Base-by-base conservation (phyloP, 805 yeast species). In the Teunomyces gatunensis region DNA sequence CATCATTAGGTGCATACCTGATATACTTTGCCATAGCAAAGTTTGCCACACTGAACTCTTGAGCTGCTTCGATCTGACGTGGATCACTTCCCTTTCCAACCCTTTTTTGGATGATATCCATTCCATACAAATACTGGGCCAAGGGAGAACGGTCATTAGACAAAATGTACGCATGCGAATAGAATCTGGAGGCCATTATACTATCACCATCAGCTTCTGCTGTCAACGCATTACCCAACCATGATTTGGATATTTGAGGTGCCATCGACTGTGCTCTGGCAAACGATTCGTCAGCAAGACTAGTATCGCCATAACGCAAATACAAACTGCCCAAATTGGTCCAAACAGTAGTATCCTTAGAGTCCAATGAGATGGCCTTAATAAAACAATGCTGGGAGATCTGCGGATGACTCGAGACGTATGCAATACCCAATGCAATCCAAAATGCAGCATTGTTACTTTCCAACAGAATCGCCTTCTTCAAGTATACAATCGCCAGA, bases 321-420 rank as follows among this genome's bases (percentile, higher is more conserved):
- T 87, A 91, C 30, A 94, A 69, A 5, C 87, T 78, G 0, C 96
- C 97, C 48, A 94, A 69, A 55, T 89, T 88, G 12, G 84, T 77
- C 97, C 97, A 94, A 4, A 84, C 77, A 13, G 69, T 68, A 3
- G 85, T 79, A 47, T 87, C 87, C 45, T 80, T 79, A 5, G 87
- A 79, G 42, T 87, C 84, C 34, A 90, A 65, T 0, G 87, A 75
- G 2, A 84, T 68, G 0, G 97, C 91, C 52, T 88, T 85, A 56
- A 94, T 87, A 57, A 87, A 89, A 63, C 97, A 89, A 67, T 94
- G 99, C 65, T 94, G 99, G 0, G 97, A 74, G 5, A 89, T 86
- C 42, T 79, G 77, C 0, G 92, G 84, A 53, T 82, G 86, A 3
- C 73, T 65, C 3, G 80, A 68, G 46, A 84, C 75, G 6, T 89